Percentiles rank a stretch among this genome's conserved stretches.
These are phyloP conservation scores for Eragrostis nindensis DNA, from an alignment of 176 grass and related monocot species.

Conservation along the genomic window DNA sequence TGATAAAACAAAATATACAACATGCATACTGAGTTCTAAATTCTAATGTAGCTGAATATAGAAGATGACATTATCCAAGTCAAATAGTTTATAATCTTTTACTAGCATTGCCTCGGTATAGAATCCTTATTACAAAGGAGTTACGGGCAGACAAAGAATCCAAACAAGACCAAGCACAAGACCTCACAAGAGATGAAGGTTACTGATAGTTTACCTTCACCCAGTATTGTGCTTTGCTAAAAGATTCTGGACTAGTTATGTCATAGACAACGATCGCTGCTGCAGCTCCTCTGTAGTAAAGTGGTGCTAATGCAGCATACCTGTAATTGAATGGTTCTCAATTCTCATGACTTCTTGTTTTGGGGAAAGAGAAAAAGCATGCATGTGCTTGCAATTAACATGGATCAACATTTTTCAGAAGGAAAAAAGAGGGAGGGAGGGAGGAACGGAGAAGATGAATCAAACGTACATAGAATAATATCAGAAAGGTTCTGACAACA, in stretches of 20 bases:
- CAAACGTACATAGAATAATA: slow-evolving; percentile 14
- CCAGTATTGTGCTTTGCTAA: slow-evolving; percentile 97
- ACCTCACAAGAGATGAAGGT: slow-evolving; percentile 16
- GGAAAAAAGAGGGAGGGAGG: too few relatives aligned
- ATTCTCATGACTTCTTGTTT: slow-evolving; percentile 9
- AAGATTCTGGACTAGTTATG: slow-evolving; percentile 95
- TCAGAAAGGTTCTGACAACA: not conserved
- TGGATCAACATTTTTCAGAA: not conserved
- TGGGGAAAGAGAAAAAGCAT: not conserved
- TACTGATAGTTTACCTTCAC: slow-evolving; percentile 68
- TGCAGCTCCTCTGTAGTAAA: slow-evolving; percentile 95
- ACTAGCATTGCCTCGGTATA: too few relatives aligned
- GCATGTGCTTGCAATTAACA: not conserved
- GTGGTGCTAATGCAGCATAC: slow-evolving; percentile 94
- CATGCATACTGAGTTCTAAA: not conserved
- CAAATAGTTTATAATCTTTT: slow-evolving; percentile 17
- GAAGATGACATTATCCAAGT: not conserved
- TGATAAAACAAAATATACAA: slow-evolving; percentile 4
- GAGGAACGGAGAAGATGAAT: too few relatives aligned
- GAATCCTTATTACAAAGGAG: not conserved
- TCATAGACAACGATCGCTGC: slow-evolving; percentile 92
- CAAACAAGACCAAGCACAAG: not conserved
- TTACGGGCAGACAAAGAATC: not conserved
- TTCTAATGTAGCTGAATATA: slow-evolving; percentile 5
- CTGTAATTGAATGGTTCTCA: slow-evolving; percentile 42